Evolutionary conservation across 768 basidiomycete species (phyloP).

Genomic region (Amanita exitialis): DNA sequence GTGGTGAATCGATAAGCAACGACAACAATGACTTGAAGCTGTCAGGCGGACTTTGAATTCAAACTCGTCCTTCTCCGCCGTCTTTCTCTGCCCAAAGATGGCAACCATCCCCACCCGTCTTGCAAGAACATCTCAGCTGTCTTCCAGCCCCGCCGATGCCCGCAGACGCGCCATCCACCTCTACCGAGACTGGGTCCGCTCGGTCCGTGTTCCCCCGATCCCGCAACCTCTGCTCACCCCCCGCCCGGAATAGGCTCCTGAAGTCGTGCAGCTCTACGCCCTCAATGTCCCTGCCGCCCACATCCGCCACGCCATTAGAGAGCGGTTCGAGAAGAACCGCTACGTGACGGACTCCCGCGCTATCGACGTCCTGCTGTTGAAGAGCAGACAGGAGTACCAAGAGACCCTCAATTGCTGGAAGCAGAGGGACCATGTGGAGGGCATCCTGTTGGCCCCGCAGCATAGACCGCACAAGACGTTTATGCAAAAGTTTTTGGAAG

Average conservation of each 20-base stretch:
- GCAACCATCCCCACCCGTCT: conserved; percentile 85
- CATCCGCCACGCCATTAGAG: conserved; percentile 75
- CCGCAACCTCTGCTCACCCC: background rate
- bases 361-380: conserved; percentile 80
- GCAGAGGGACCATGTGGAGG: conserved; percentile 71
- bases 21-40: conserved; percentile 8
- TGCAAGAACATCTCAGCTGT: conserved; percentile 58
- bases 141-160: conserved; percentile 46
- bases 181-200: conserved; percentile 91
- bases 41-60: conserved; percentile 17
- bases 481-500: conserved; percentile 79
- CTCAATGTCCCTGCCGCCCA: conserved; percentile 70
- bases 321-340: conserved; percentile 80
- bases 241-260: conserved; percentile 60
- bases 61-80: background rate
- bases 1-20: conserved; percentile 5
- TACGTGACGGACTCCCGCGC: conserved; percentile 72
- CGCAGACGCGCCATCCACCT: conserved; percentile 61
- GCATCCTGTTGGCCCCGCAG: conserved; percentile 47
- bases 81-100: conserved; percentile 26
- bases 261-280: conserved; percentile 75
- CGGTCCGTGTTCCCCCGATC: conserved; percentile 40
- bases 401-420: conserved; percentile 95
- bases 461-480: conserved; percentile 46
- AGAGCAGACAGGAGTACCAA: conserved; percentile 82